phyloP scores from a whole-genome alignment of 306 rosid genomes.

The Sechiopsis laciniata region DNA sequence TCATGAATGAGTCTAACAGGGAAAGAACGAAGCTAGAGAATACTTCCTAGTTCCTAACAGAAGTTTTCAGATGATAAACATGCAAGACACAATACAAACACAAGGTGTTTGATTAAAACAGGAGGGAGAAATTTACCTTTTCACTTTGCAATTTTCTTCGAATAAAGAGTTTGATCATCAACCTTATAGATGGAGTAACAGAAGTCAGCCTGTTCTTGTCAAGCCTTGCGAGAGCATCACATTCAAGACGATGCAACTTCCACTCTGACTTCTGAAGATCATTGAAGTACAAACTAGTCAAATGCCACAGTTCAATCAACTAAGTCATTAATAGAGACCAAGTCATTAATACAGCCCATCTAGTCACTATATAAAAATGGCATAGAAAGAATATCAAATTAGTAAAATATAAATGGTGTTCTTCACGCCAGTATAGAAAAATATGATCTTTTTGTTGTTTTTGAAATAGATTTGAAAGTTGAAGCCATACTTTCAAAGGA shows the following conservation, averaged over 20 bases:
- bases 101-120: not conserved
- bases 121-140: slow-evolving; percentile 39
- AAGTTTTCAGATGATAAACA: not conserved
- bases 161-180: slow-evolving; percentile 70
- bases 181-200: slow-evolving; percentile 76
- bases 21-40: not conserved
- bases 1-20: not conserved
- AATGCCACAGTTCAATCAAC: not conserved
- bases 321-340: not conserved
- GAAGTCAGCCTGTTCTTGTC: slow-evolving; percentile 46
- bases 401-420: not conserved
- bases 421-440: not conserved
- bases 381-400: not conserved
- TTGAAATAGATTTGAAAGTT: not conserved
- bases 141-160: slow-evolving; percentile 64
- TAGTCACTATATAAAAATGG: not conserved
- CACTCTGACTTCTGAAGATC: slow-evolving; percentile 63
- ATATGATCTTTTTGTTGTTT: not conserved
- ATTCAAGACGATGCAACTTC: slow-evolving; percentile 90
- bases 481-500: slow-evolving; percentile 1
- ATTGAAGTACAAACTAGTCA: slow-evolving; percentile 12
- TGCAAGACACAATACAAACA: not conserved
- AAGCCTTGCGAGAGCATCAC: slow-evolving; percentile 60
- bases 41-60: not conserved
- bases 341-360: not conserved